These are phyloP conservation scores for Suillus clintonianus DNA, from an alignment of 768 basidiomycete genomes.

Conservation along the genomic window DNA sequence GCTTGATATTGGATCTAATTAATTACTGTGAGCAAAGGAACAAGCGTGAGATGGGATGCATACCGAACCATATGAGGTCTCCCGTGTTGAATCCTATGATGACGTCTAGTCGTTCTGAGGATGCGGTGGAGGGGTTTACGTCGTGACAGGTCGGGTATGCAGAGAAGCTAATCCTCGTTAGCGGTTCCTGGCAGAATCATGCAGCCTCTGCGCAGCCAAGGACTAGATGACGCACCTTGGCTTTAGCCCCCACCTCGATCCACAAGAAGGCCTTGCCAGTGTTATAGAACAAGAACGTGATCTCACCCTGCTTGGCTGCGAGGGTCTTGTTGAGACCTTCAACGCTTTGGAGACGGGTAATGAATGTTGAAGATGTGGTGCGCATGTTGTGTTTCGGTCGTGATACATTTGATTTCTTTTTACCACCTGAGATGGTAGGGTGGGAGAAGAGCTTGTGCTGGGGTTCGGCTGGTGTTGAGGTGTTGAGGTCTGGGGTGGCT, in stretches of 20 bases:
- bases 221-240: slow-evolving; percentile 57
- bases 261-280: slow-evolving; percentile 81
- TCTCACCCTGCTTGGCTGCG: slow-evolving; percentile 81
- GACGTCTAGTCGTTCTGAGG: slow-evolving; percentile 78
- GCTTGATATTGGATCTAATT: slow-evolving; percentile 72
- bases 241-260: slow-evolving; percentile 83
- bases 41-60: slow-evolving; percentile 19
- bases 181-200: slow-evolving; percentile 64
- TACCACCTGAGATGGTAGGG: slow-evolving; percentile 39
- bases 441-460: slow-evolving; percentile 65
- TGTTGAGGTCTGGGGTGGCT: slow-evolving; percentile 32
- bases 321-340: slow-evolving; percentile 76
- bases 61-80: slow-evolving; percentile 96
- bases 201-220: slow-evolving; percentile 7
- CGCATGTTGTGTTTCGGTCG: slow-evolving; percentile 91
- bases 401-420: slow-evolving; percentile 64
- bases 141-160: slow-evolving; percentile 90
- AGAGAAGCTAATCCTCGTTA: slow-evolving; percentile 83
- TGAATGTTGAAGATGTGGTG: slow-evolving; percentile 90
- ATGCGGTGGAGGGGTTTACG: slow-evolving; percentile 78
- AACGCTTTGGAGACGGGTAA: slow-evolving; percentile 79
- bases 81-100: slow-evolving; percentile 92
- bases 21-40: slow-evolving; percentile 6
- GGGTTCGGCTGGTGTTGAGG: slow-evolving; percentile 24
- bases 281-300: slow-evolving; percentile 87